These are phyloP conservation scores for Stagonosporopsis vannaccii DNA, from an alignment of 2,329 filamentous ascomycete genomes.

Conservation along the genomic window DNA sequence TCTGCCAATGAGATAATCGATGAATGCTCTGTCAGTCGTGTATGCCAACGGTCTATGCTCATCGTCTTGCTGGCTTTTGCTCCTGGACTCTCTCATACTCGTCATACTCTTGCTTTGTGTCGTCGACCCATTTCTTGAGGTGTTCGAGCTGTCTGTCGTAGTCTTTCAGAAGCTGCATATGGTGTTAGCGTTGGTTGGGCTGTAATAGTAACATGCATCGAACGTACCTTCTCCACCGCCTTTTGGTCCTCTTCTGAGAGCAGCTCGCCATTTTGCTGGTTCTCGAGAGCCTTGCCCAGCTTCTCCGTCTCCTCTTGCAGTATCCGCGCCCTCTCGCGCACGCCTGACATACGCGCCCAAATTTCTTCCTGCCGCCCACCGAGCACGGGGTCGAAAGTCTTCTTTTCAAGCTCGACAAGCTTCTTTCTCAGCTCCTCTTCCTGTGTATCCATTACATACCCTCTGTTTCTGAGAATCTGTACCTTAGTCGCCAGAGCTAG, in stretches of 20 bases:
- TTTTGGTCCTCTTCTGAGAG: constrained; percentile 74
- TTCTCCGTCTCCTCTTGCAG: constrained; percentile 78
- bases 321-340: constrained; percentile 75
- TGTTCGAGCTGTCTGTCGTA: constrained; percentile 81
- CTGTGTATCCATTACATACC: constrained; percentile 79
- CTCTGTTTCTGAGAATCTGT: constrained; percentile 80
- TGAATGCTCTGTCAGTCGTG: constrained; percentile 24
- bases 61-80: constrained; percentile 35
- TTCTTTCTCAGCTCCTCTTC: constrained; percentile 81
- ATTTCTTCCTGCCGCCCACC: constrained; percentile 81
- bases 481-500: constrained; percentile 79
- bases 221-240: constrained; percentile 75
- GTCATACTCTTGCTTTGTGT: constrained; percentile 66
- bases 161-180: constrained; percentile 74
- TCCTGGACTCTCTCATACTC: constrained; percentile 57
- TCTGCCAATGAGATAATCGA: constrained; percentile 24
- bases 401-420: constrained; percentile 71
- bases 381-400: constrained; percentile 76
- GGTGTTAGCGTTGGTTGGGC: background rate
- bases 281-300: constrained; percentile 59
- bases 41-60: constrained; percentile 17
- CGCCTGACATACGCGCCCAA: constrained; percentile 79
- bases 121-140: constrained; percentile 70
- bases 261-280: constrained; percentile 56
- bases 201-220: background rate